Base-by-base conservation (phyloP, 768 basidiomycete species). In the Boletus edulis region DNA sequence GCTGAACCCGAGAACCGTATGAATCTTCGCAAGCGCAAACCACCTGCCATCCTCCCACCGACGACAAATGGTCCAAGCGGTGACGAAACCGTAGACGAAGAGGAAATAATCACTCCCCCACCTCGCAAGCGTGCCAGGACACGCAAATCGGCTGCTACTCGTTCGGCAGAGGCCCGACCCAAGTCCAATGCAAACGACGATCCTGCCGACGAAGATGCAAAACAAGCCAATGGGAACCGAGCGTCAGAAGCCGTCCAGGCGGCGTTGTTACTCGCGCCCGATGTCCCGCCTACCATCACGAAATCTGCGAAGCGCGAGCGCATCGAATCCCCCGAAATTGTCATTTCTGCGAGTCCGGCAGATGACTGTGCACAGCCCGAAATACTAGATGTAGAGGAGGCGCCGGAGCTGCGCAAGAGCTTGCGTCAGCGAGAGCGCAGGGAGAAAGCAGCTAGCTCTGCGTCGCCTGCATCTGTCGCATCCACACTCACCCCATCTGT, bases 31-130 rank as follows among this genome's bases (percentile, higher is more conserved):
- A 71, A 71, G 54, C 69, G 69, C 34, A 71, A 72, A 44, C 60
- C 54, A 4, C 69, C 56, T 12, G 46, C 66, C 24, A 65, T 63
- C 12, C 60, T 60, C 34, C 35, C 46, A 22, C 31, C 56, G 24
- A 45, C 56, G 10, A 24, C 51, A 18, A 24, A 76, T 54, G 46
- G 80, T 38, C 44, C 75, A 74, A 56, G 77, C 54, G 49, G 78
- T 34, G 46, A 76, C 65, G 62, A 72, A 20, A 61, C 66, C 1
- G 56, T 46, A 5, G 71, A 72, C 42, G 69, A 70, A 20, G 69
- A 71, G 4, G 69, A 72, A 18, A 55, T 52, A 41, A n/a, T 54
- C 3, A 52, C 62, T 3, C 70, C 68, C 35, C 70, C 68, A 20
- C 66, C 68, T 2, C 69, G 67, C 55, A 70, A 70, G 54, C 69